Conservation (phyloP, 225 moss, liverwort and hornwort genomes). For the Antitrichia curtipendula region DNA sequence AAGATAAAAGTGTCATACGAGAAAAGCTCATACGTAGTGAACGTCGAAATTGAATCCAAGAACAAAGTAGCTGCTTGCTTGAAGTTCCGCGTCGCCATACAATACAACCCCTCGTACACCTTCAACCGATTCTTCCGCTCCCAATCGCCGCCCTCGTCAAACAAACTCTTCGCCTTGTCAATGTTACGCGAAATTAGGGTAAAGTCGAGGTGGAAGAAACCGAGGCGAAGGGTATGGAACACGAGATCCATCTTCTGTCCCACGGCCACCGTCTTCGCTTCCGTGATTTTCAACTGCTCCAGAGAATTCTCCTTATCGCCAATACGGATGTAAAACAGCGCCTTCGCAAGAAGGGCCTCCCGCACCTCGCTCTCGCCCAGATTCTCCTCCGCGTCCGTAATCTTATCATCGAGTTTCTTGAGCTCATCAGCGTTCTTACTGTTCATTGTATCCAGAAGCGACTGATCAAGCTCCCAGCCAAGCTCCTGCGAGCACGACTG, state of each 20-base stretch:
- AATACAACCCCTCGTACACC: slow-evolving; percentile 94
- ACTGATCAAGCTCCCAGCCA: slow-evolving; percentile 58
- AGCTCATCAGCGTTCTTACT: slow-evolving; percentile 37
- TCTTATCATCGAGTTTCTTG: slow-evolving; percentile 60
- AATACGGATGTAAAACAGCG: slow-evolving; percentile 65
- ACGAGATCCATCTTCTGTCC: slow-evolving; percentile 99
- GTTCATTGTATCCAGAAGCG: slow-evolving; percentile 21
- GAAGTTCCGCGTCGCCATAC: slow-evolving; percentile 93
- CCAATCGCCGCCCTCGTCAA: slow-evolving; percentile 98
- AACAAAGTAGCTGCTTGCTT: slow-evolving; percentile 86
- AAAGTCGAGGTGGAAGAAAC: slow-evolving; percentile 82
- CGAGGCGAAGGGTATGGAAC: slow-evolving; percentile 84
- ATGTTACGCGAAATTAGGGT: slow-evolving; percentile 87
- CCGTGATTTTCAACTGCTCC: slow-evolving; percentile 80
- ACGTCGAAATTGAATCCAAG: slow-evolving; percentile 95
- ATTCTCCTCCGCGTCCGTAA: slow-evolving; percentile 88
- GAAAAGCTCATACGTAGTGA: slow-evolving; percentile 93
- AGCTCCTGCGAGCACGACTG: slow-evolving; percentile 67
- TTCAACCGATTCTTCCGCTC: slow-evolving; percentile 96
- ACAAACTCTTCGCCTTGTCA: slow-evolving; percentile 93
- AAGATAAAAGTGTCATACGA: slow-evolving; percentile 95
- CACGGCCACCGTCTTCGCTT: slow-evolving; percentile 94
- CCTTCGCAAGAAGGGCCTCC: slow-evolving; percentile 83
- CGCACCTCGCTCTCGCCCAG: slow-evolving; percentile 98
- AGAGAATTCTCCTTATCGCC: slow-evolving; percentile 90